Evolutionary conservation across 192 early-diverging fungal species (phyloP).

Genomic region (Coemansia sp.): DNA sequence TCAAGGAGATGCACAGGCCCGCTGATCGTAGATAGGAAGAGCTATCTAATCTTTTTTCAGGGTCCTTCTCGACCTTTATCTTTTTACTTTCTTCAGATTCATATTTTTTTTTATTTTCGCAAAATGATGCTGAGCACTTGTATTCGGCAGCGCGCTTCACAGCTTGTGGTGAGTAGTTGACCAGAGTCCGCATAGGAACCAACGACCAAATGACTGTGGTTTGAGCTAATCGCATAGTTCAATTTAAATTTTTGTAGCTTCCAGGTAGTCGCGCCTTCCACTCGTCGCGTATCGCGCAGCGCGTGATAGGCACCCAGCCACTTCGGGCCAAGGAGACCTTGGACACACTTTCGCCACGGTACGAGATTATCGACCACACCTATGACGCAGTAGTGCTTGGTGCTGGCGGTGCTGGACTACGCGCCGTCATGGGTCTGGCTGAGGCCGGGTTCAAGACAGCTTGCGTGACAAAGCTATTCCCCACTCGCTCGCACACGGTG

Average conservation of each 20-base stretch:
- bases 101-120: neutral
- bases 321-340: slow-evolving; percentile 74
- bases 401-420: slow-evolving; percentile 97
- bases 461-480: slow-evolving; percentile 98
- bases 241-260: slow-evolving; percentile 21
- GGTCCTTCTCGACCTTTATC: neutral
- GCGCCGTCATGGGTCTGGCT: slow-evolving; percentile 96
- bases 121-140: slow-evolving; percentile 42
- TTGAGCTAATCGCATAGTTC: neutral
- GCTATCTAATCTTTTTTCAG: neutral
- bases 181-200: neutral
- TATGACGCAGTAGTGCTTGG: slow-evolving; percentile 99
- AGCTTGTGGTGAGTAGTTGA: slow-evolving; percentile 39
- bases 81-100: neutral
- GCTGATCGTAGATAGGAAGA: neutral
- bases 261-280: slow-evolving; percentile 65
- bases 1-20: neutral
- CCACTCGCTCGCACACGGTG: slow-evolving; percentile 97
- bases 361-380: slow-evolving; percentile 97
- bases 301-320: slow-evolving; percentile 73
- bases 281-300: slow-evolving; percentile 63
- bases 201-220: neutral
- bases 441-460: slow-evolving; percentile 95
- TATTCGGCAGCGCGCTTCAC: slow-evolving; percentile 37
- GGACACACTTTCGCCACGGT: slow-evolving; percentile 62